Evolutionary conservation across 75 land plant genomes (phyloP).

Genomic region (Selaginella tamariscina): DNA sequence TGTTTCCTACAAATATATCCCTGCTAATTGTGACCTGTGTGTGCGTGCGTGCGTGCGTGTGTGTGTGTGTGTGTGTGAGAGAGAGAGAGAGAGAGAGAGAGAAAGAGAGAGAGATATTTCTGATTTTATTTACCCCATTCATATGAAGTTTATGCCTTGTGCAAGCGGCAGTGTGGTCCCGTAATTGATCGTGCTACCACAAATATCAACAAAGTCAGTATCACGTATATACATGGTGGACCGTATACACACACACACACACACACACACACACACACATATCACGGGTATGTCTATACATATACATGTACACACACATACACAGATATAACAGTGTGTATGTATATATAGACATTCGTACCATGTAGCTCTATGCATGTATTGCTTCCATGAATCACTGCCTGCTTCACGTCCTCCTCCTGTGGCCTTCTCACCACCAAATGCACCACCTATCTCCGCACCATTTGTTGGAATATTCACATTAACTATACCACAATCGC

Average conservation of each 20-base stretch:
- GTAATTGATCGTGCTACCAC: slow-evolving; percentile 67
- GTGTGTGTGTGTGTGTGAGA: too few species aligned
- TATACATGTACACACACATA: neutral
- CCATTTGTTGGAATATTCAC: slow-evolving; percentile 97
- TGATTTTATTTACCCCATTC: too few species aligned
- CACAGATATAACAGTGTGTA: neutral
- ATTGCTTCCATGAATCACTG: slow-evolving; percentile 98
- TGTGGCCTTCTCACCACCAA: slow-evolving; percentile 98
- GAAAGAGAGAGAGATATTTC: too few species aligned
- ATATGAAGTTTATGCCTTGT: slow-evolving; percentile 64
- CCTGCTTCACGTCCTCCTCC: slow-evolving; percentile 99
- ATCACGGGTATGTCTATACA: neutral
- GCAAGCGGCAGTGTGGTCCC: slow-evolving; percentile 66
- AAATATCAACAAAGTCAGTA: neutral
- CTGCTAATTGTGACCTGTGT: too few species aligned
- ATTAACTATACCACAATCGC: slow-evolving; percentile 95
- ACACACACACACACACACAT: neutral
- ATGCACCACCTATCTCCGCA: slow-evolving; percentile 97
- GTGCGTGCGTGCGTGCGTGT: too few species aligned
- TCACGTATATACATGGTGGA: neutral
- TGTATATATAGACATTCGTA: slow-evolving; percentile 17
- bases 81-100: too few species aligned
- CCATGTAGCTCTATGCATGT: slow-evolving; percentile 97
- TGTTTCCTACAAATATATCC: too few species aligned
- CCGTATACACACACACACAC: neutral